Evolutionary conservation across 2,329 filamentous ascomycete species (phyloP).

Genomic region (Colletotrichum lupini): DNA sequence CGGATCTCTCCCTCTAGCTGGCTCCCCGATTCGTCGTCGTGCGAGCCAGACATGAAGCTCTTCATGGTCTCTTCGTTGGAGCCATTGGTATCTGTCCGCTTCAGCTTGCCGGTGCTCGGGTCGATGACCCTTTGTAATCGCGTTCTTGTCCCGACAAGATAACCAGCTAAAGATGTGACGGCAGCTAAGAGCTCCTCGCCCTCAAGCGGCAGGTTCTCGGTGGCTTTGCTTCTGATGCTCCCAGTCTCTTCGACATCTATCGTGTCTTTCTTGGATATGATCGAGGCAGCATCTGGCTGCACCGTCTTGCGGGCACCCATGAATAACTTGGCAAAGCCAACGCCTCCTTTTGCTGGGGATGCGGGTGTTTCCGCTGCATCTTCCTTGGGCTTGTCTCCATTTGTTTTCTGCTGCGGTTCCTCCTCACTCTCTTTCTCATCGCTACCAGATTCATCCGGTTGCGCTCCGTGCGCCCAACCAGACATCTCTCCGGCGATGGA

Average conservation of each 20-base stretch:
- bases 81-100: conserved; percentile 56
- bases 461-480: conserved; percentile 53
- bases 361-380: conserved; percentile 40
- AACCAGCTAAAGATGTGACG: conserved; percentile 85
- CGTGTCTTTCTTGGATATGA: conserved; percentile 66
- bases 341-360: conserved; percentile 50
- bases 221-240: conserved; percentile 59
- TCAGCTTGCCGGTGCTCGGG: conserved; percentile 71
- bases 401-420: conserved; percentile 47
- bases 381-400: conserved; percentile 45
- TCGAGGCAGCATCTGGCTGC: conserved; percentile 65
- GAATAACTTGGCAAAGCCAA: conserved; percentile 66
- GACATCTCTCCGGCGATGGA: conserved; percentile 87
- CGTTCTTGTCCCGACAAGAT: conserved; percentile 85
- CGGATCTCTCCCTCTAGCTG: conserved; percentile 78
- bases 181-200: conserved; percentile 87
- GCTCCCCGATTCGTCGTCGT: conserved; percentile 59
- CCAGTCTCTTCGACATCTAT: conserved; percentile 65
- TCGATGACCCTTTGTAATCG: conserved; percentile 72
- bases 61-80: conserved; percentile 64
- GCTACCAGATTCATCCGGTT: conserved; percentile 58
- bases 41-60: conserved; percentile 61
- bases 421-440: conserved; percentile 47
- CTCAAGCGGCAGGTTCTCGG: conserved; percentile 68
- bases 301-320: conserved; percentile 59